A percentile compares a stretch with the other conserved stretches of the same genome.
phyloP scores from a whole-genome alignment of 441 rosid genomes.

The Rhodomyrtus psidioides region DNA sequence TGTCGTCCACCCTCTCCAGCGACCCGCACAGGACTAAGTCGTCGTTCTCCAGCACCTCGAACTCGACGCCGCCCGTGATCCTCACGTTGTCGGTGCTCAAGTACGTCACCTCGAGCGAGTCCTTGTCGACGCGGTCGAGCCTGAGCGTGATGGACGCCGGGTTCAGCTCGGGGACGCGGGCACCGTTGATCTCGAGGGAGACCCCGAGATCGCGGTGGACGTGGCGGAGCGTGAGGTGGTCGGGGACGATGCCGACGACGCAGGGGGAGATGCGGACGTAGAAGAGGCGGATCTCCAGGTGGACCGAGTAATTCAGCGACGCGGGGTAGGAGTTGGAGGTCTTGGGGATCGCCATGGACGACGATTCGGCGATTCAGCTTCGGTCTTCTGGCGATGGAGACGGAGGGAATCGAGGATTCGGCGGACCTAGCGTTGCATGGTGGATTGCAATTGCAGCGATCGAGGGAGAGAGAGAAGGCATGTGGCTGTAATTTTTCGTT shows the following conservation, averaged over 20 bases:
- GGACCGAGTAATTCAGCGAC: conserved; percentile 20
- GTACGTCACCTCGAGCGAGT: conserved; percentile 76
- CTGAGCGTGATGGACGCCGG: conserved; percentile 56
- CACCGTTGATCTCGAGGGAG: conserved; percentile 76
- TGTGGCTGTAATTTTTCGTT: background rate
- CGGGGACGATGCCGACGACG: conserved; percentile 50
- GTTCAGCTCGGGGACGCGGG: conserved; percentile 51
- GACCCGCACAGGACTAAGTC: conserved; percentile 67
- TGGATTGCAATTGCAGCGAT: background rate
- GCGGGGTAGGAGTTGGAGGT: conserved; percentile 29
- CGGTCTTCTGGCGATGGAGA: background rate
- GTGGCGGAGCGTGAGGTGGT: conserved; percentile 60
- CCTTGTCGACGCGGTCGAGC: conserved; percentile 67
- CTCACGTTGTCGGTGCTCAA: conserved; percentile 78
- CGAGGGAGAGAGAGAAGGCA: background rate
- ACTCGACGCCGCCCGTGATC: conserved; percentile 68
- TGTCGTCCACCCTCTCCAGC: conserved; percentile 58
- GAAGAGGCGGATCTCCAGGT: conserved; percentile 4
- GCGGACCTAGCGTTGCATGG: background rate
- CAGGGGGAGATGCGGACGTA: conserved; percentile 18
- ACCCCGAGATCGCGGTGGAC: conserved; percentile 62
- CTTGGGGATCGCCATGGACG: background rate
- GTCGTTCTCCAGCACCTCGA: conserved; percentile 59
- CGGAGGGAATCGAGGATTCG: background rate
- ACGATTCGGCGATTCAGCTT: background rate